These are phyloP conservation scores for Elsinoe necatrix DNA, from an alignment of 2,329 filamentous ascomycete species.

Conservation along the genomic window DNA sequence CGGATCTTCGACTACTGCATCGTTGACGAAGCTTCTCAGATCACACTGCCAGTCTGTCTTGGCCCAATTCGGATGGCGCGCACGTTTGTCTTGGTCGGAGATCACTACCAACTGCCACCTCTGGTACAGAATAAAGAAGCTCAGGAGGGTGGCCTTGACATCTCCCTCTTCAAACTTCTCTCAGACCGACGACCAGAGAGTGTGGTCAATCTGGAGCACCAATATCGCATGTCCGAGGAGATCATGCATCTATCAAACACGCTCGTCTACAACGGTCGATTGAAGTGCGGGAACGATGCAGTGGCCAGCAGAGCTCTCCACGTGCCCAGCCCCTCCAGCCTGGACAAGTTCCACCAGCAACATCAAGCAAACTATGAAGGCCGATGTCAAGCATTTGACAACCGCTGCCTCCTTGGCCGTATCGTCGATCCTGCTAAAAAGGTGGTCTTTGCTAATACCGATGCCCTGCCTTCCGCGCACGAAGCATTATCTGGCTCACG, in stretches of 20 bases:
- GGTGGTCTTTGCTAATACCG: slow-evolving; percentile 84
- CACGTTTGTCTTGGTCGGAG: slow-evolving; percentile 90
- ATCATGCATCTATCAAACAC: slow-evolving; percentile 91
- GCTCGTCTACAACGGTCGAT: slow-evolving; percentile 80
- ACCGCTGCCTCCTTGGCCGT: slow-evolving; percentile 66
- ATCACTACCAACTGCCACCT: slow-evolving; percentile 92
- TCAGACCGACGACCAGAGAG: slow-evolving; percentile 81
- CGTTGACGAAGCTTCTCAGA: slow-evolving; percentile 95
- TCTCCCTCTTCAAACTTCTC: slow-evolving; percentile 87
- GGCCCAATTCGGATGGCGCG: slow-evolving; percentile 88
- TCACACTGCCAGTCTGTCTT: slow-evolving; percentile 88
- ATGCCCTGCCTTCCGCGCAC: slow-evolving; percentile 55
- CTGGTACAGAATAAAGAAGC: slow-evolving; percentile 90
- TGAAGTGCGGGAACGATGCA: slow-evolving; percentile 77
- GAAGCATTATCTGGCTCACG: slow-evolving; percentile 75
- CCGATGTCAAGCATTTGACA: slow-evolving; percentile 21
- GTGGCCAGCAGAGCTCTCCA: slow-evolving; percentile 62
- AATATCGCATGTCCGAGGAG: slow-evolving; percentile 97
- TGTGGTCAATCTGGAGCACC: slow-evolving; percentile 85
- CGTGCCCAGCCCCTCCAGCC: slow-evolving; percentile 45
- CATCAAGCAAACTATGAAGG: slow-evolving; percentile 3
- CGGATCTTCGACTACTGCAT: slow-evolving; percentile 96
- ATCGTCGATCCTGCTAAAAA: slow-evolving; percentile 62
- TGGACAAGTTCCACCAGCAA: slow-evolving; percentile 29
- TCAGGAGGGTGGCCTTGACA: slow-evolving; percentile 73